A percentile compares a stretch with the other conserved stretches of the same genome.
These are phyloP conservation scores for Neostapfia colusana DNA, from an alignment of 176 grass and related monocot genomes.

Conservation along the genomic window DNA sequence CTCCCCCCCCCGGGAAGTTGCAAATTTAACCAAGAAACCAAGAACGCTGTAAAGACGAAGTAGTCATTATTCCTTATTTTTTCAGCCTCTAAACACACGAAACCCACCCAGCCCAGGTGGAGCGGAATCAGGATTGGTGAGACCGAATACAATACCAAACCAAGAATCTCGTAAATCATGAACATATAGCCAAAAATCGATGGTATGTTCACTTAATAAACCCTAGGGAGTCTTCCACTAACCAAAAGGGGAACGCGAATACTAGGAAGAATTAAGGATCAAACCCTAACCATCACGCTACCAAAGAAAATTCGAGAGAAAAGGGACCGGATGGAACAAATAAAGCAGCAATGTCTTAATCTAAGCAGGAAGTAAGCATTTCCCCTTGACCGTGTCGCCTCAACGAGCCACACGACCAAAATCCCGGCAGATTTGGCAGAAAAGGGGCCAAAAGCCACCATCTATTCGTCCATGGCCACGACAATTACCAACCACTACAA, in stretches of 20 bases:
- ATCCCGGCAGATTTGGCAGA: not conserved
- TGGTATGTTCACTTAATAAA: not conserved
- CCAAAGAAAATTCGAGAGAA: not conserved
- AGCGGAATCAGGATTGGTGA: not conserved
- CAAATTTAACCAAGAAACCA: no score
- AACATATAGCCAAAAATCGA: not conserved
- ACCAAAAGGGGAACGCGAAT: not conserved
- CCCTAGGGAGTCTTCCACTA: not conserved
- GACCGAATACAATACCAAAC: no score
- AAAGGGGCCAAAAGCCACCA: not conserved
- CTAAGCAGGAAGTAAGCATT: not conserved
- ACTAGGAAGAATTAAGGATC: not conserved
- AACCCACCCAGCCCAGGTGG: not conserved
- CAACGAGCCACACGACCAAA: slow-evolving; percentile 2
- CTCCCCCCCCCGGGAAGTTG: no score
- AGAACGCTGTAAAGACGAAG: no score
- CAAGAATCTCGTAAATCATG: not conserved
- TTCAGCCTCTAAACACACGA: no score
- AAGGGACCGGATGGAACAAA: not conserved
- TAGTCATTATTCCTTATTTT: no score
- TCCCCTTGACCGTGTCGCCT: not conserved
- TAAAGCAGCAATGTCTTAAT: not conserved
- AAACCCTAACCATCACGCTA: not conserved
- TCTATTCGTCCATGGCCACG: not conserved
- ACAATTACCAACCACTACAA: not conserved